A percentile compares a stretch with the other conserved stretches of the same genome.
Conservation (phyloP, 2,329 filamentous ascomycete genomes). For the Orbilia quercus region DNA sequence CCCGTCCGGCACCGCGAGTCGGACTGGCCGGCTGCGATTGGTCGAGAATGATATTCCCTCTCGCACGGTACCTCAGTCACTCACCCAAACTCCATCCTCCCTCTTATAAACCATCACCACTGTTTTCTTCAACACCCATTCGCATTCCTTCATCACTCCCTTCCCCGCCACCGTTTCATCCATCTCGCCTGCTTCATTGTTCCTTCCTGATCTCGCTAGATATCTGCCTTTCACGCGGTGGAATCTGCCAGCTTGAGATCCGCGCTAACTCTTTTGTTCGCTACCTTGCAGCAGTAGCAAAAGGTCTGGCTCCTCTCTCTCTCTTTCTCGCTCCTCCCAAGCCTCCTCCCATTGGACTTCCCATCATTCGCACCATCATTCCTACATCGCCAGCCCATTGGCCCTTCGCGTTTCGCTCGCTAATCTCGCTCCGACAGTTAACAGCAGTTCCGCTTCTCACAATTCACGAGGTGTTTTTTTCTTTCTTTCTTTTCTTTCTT, state of each 20-base stretch:
- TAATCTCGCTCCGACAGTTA: constrained; percentile 23
- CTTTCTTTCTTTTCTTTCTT: constrained; percentile 33
- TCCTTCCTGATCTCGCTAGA: constrained; percentile 37
- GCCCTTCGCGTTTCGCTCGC: constrained; percentile 26
- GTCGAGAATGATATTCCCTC: constrained; percentile 18
- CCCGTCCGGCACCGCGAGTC: constrained; percentile 13
- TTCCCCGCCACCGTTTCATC: neutral
- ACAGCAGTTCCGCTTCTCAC: constrained; percentile 28
- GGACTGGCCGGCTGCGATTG: constrained; percentile 12
- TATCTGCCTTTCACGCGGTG: constrained; percentile 31
- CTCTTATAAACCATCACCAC: constrained; percentile 8
- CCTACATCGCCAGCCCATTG: constrained; percentile 29
- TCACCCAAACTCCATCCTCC: neutral
- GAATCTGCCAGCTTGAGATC: constrained; percentile 46
- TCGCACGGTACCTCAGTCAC: constrained; percentile 16
- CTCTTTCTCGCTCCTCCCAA: too few species aligned
- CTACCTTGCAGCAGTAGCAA: constrained; percentile 34
- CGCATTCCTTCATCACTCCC: constrained; percentile 21
- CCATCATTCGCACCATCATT: constrained; percentile 15
- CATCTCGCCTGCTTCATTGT: constrained; percentile 4
- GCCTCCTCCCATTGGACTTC: constrained; percentile 10
- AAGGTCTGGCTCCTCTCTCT: constrained; percentile 44
- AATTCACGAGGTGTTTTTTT: constrained; percentile 44
- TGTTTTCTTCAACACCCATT: constrained; percentile 16
- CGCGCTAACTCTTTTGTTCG: constrained; percentile 46